These are phyloP conservation scores for Metschnikowia similis DNA, from an alignment of 805 yeast genomes.

Conservation along the genomic window DNA sequence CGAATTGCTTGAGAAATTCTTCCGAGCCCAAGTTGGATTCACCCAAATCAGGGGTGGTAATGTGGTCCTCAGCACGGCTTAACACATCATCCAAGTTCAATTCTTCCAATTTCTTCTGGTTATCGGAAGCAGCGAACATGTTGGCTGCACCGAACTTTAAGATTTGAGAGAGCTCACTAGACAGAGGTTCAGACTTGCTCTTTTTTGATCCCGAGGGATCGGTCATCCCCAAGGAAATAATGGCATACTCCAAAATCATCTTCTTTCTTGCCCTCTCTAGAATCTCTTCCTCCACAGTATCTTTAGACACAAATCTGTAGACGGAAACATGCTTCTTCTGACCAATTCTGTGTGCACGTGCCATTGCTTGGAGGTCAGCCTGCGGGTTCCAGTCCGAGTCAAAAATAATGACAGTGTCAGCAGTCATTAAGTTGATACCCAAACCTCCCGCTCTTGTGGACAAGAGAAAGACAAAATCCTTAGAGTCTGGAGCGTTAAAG, in stretches of 20 bases:
- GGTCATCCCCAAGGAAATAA: constrained; percentile 91
- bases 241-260: constrained; percentile 97
- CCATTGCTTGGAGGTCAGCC: constrained; percentile 99
- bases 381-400: constrained; percentile 99
- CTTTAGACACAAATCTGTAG: constrained; percentile 95
- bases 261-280: constrained; percentile 94
- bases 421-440: constrained; percentile 98
- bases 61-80: constrained; percentile 95
- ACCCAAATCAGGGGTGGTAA: constrained; percentile 92
- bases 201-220: constrained; percentile 53
- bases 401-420: constrained; percentile 96
- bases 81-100: constrained; percentile 93
- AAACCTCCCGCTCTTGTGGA: constrained; percentile 98
- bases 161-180: constrained; percentile 86
- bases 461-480: constrained; percentile 83
- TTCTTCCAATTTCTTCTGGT: constrained; percentile 92
- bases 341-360: constrained; percentile 99
- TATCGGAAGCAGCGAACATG: constrained; percentile 94
- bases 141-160: constrained; percentile 97
- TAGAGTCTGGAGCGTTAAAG: constrained; percentile 88
- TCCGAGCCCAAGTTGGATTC: constrained; percentile 98
- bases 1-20: constrained; percentile 94
- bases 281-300: constrained; percentile 96
- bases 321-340: constrained; percentile 98
- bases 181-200: constrained; percentile 67